These are phyloP conservation scores for Jatropha curcas DNA, from an alignment of 345 rosid species.

Conservation along the genomic window DNA sequence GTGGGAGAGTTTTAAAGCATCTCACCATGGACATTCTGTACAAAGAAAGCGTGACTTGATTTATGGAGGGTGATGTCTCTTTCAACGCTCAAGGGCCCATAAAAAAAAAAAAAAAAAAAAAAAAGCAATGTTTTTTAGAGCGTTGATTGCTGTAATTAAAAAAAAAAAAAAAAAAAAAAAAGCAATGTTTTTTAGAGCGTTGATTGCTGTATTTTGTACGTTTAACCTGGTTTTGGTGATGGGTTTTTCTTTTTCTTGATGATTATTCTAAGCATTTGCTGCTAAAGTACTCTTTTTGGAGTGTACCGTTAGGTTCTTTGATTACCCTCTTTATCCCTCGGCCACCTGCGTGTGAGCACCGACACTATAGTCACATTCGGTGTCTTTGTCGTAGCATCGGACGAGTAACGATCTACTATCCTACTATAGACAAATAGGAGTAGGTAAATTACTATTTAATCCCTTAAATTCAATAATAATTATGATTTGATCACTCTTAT, in stretches of 20 bases:
- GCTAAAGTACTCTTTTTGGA: neutral
- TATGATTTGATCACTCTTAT: too few relatives aligned
- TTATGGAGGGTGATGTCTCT: slow-evolving; percentile 17
- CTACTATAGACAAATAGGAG: too few relatives aligned
- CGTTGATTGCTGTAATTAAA: too few relatives aligned
- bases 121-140: too few relatives aligned
- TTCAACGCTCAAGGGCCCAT: slow-evolving; percentile 11
- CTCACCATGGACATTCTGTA: slow-evolving; percentile 27
- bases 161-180: too few relatives aligned
- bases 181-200: neutral
- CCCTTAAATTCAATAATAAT: too few relatives aligned
- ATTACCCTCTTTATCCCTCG: neutral
- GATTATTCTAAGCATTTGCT: neutral
- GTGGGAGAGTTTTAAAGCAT: slow-evolving; percentile 20
- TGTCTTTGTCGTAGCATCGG: too few relatives aligned
- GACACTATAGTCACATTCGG: too few relatives aligned
- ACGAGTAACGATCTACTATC: too few relatives aligned
- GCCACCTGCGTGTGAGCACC: neutral
- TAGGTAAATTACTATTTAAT: too few relatives aligned
- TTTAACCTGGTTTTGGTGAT: neutral
- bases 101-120: neutral
- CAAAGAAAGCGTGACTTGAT: slow-evolving; percentile 14
- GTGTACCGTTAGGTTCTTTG: slow-evolving; percentile 5
- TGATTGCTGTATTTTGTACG: neutral
- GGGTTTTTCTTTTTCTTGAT: neutral